Base-by-base conservation (phyloP, 2,329 filamentous ascomycete genomes). In the Graphilbum fragrans region DNA sequence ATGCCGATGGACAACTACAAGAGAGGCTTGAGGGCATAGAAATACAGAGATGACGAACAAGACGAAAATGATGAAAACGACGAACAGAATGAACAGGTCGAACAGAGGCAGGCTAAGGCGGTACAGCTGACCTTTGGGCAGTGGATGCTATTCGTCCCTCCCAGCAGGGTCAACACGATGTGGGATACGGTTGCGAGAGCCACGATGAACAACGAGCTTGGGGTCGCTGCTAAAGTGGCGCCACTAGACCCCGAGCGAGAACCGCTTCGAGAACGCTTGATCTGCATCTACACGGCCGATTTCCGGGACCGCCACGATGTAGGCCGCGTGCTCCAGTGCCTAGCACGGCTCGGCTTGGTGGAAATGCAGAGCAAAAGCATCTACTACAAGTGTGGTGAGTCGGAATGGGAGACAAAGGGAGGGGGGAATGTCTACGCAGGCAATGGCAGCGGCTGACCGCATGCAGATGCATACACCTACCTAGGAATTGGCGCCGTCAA, bases 271-370 rank as follows among this genome's bases (percentile, higher is more conserved):
- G 59, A 63, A 18, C 68, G 77, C 18, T 59, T 92, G 34, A 76
- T 93, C 21, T 88, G 82, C 49, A 65, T 93, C 8, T 93, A 93
- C 57, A 93, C 85, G 5, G 63, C 66, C 34, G 77, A 94, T 56
- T 92, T 87, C 54, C 64, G 64, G 22, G 77, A 93, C 53, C 67
- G 62, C 39, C 62, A 68, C 4, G 85, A 93, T 54, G 72, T 93
- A 6, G 68, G 66, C 22, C 69, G 82, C 35, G 82, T 93, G 4
- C 61, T 90, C 32, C 54, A 65, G 44, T 70, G 65, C 48, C 58
- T 93, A 46, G 69, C 70, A 39, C 65, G 77, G 42, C 62, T 87
- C 44, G 76, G 70, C 8, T 60, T 92, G 31, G 65, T 81, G 39
- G 64, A 64, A 27, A 45, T 55, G 18, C 59, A 49, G 38, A 58